Percentiles rank a stretch among this genome's conserved stretches.
Evolutionary conservation across 257 asterid species (phyloP).

Genomic region (Datura wrightii): DNA sequence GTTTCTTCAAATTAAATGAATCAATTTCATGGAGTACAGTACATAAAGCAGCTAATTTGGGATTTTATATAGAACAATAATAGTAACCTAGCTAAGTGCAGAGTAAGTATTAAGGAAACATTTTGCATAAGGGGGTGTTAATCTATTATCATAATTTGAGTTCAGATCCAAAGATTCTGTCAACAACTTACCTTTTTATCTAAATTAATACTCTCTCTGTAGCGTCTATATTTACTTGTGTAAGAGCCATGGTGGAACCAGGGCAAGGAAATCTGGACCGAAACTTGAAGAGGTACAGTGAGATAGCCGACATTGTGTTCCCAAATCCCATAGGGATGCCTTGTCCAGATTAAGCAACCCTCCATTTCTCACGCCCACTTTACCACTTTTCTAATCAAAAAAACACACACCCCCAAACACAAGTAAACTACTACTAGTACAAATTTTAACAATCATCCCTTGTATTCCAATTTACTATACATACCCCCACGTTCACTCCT

Average conservation of each 20-base stretch:
- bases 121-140: no score
- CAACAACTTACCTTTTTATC: no score
- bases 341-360: constrained; percentile 53
- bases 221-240: no score
- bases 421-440: constrained; percentile 8
- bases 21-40: background rate
- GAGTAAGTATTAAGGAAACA: background rate
- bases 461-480: constrained; percentile 37
- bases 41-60: background rate
- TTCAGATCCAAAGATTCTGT: no score
- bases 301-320: constrained; percentile 47
- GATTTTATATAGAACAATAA: background rate
- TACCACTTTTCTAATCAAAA: constrained; percentile 43
- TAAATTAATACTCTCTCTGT: no score
- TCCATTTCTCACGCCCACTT: constrained; percentile 45
- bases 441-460: constrained; percentile 42
- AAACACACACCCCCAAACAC: constrained; percentile 28
- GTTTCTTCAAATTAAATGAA: background rate
- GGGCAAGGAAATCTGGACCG: constrained; percentile 42
- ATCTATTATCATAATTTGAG: no score
- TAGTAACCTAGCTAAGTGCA: background rate
- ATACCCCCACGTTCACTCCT: constrained; percentile 43
- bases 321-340: constrained; percentile 52
- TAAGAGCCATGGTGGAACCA: background rate
- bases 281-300: constrained; percentile 16